Percentiles rank a stretch among this genome's conserved stretches.
Conservation (phyloP, 345 rosid genomes). For the Eucalyptus paniculata region DNA sequence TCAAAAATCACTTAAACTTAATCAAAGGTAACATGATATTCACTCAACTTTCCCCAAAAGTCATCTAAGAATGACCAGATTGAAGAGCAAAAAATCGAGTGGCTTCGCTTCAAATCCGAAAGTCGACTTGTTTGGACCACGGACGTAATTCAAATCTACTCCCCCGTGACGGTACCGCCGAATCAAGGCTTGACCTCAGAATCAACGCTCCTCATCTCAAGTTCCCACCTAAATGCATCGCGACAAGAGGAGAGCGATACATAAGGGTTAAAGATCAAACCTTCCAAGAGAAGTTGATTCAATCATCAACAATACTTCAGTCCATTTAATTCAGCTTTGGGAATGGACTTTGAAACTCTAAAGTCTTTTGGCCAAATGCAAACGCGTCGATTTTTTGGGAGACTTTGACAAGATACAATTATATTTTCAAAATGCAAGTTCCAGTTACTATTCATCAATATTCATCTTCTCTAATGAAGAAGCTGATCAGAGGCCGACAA, state of each 20-base stretch:
- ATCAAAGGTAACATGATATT: not conserved
- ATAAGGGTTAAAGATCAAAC: not conserved
- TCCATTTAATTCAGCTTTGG: too few species aligned
- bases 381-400: fast-evolving
- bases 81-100: not conserved
- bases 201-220: not conserved
- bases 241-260: not conserved
- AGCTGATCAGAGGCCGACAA: too few species aligned
- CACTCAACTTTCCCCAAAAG: not conserved
- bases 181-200: not conserved
- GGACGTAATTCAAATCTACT: fast-evolving
- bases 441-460: too few species aligned
- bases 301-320: not conserved
- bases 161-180: fast-evolving
- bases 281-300: not conserved
- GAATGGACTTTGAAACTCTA: fast-evolving
- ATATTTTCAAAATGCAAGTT: too few species aligned
- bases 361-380: too few species aligned
- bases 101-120: not conserved
- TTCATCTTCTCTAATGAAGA: too few species aligned
- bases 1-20: not conserved
- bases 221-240: not conserved
- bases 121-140: fast-evolving
- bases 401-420: too few species aligned
- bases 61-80: not conserved